Conservation (phyloP, 2,329 filamentous ascomycete species). For the Cordyceps fumosorosea region DNA sequence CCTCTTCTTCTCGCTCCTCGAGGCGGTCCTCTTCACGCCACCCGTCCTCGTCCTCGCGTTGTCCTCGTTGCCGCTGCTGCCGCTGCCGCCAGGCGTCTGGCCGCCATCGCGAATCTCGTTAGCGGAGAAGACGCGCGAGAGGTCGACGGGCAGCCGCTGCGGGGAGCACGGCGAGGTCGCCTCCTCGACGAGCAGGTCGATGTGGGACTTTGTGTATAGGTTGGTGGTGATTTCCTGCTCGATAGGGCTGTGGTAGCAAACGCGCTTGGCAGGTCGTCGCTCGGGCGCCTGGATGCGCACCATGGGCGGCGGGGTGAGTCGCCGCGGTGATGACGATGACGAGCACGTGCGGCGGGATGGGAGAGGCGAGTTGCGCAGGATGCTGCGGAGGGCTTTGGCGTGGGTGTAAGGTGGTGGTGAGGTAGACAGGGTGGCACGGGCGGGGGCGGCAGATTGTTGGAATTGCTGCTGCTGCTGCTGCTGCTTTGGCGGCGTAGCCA, state of each 20-base stretch:
- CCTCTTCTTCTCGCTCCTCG: conserved; percentile 47
- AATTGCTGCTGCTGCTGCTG: neutral
- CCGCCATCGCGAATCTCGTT: conserved; percentile 55
- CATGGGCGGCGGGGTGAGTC: conserved; percentile 42
- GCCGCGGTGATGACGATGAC: conserved; percentile 42
- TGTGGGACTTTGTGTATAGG: conserved; percentile 56
- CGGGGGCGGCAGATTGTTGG: neutral
- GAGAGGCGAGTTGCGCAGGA: conserved; percentile 59
- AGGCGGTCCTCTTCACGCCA: conserved; percentile 19
- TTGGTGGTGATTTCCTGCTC: conserved; percentile 58
- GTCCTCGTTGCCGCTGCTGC: neutral
- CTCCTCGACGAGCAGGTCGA: conserved; percentile 55
- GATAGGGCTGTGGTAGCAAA: conserved; percentile 56
- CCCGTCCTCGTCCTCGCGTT: no score
- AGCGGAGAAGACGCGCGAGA: conserved; percentile 43
- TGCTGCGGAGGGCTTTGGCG: conserved; percentile 53
- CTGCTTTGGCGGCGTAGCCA: neutral
- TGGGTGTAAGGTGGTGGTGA: conserved; percentile 49
- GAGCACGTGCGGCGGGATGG: conserved; percentile 34
- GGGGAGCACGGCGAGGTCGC: conserved; percentile 30
- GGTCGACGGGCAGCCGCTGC: conserved; percentile 39
- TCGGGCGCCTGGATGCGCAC: neutral
- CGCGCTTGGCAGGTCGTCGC: conserved; percentile 45
- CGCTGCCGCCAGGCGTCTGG: conserved; percentile 46
- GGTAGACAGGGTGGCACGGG: neutral